Base-by-base conservation (phyloP, 1,284 basidiomycete genomes). In the Apiotrichum montevideense region DNA sequence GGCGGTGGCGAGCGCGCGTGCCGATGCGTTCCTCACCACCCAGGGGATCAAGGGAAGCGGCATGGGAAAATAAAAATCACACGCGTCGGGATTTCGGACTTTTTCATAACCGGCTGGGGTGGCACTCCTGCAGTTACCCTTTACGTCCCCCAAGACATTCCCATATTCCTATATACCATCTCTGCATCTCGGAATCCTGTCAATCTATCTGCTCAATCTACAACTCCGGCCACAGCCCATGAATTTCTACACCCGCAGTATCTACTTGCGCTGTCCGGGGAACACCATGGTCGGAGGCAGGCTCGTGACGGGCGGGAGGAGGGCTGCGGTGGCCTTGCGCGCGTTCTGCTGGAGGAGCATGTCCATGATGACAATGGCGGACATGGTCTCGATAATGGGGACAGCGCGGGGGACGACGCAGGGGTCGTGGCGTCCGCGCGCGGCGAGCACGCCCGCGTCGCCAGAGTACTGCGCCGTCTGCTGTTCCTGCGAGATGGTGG, bases 371-470 rank as follows among this genome's bases (percentile, higher is more conserved):
- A 96, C 94, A 46, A 98, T 80, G 21, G 88, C 87, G 0, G 95
- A 92, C 96, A 99, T 98, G 1, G 91, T 86, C 80, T 99, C 96
- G 35, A 98, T 94, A 68, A 99, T 99, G 44, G 96, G 94, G 32
- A 99, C 92, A 7, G 96, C 96, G 44, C 82, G 86, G 35, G 96
- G 95, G 6, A 98, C 93, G 47, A 99, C 96, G 72, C 96, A 99
- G 10, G 96, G 95, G 75, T 98, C 94, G 77, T 97, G 94, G 58
- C 96, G 83, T 9, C 96, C 96, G 48, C 92, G 83, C 33, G 95
- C 89, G 37, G 90, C 91, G 46, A 99, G 83, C 35, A 84, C 84
- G 35, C 96, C 96, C 0, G 83, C 79, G 14, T 87, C 88, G 40
- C 96, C 96, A 68, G 94, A 86, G 78, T 99, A 99, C 75, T 88